These are phyloP conservation scores for Clarireedia homoeocarpa DNA, from an alignment of 2,329 filamentous ascomycete species.

Conservation along the genomic window DNA sequence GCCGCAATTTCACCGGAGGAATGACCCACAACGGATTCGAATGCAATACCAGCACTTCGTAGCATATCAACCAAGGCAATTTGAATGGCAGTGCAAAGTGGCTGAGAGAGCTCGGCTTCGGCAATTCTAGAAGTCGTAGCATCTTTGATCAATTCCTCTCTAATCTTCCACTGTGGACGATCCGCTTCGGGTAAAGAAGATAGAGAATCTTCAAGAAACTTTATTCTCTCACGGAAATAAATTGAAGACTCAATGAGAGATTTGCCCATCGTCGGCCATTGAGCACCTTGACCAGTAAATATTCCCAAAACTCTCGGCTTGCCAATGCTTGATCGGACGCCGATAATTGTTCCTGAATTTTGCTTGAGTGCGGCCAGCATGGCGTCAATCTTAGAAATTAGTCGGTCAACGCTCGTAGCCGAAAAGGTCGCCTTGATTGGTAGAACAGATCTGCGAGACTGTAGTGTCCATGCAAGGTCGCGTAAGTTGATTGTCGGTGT, in stretches of 20 bases:
- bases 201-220: constrained; percentile 2
- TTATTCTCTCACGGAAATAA: constrained; percentile 6
- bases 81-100: constrained; percentile 39
- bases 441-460: neutral
- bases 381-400: neutral
- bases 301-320: constrained; percentile 6
- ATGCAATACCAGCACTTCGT: constrained; percentile 32
- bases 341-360: neutral
- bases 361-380: neutral
- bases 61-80: constrained; percentile 38
- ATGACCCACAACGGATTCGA: constrained; percentile 35
- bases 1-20: constrained; percentile 25
- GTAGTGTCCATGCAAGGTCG: constrained; percentile 11
- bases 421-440: neutral
- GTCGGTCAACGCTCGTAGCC: neutral
- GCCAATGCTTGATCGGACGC: neutral
- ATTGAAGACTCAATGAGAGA: constrained; percentile 20
- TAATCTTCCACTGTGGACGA: constrained; percentile 10
- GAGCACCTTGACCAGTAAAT: constrained; percentile 17
- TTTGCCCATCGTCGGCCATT: constrained; percentile 13
- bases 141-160: constrained; percentile 31
- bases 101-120: constrained; percentile 27
- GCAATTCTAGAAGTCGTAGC: constrained; percentile 26
- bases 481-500: constrained; percentile 1
- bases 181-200: constrained; percentile 3